Percentiles rank a stretch among this genome's conserved stretches.
Evolutionary conservation across 495 filamentous ascomycete genomes (phyloP).

Genomic region (Tuber brumale): DNA sequence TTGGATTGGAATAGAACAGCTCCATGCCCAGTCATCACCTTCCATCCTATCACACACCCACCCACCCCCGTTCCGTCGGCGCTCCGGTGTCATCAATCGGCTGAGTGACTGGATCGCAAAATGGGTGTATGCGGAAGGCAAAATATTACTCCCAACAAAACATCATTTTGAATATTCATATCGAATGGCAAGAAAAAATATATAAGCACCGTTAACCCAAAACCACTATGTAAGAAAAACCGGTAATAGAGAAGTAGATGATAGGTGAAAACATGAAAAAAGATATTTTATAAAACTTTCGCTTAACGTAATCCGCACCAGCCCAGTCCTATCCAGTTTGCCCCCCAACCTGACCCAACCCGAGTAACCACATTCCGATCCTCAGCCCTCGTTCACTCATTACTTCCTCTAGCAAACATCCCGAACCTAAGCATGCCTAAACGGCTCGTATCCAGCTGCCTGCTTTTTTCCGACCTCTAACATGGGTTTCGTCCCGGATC

Average conservation of each 20-base stretch:
- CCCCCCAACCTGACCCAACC: neutral
- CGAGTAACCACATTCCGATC: constrained; percentile 1
- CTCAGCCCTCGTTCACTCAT: neutral
- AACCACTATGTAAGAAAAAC: neutral
- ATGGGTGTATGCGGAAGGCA: neutral
- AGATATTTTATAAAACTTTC: constrained; percentile 1
- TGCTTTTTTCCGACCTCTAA: constrained; percentile 22
- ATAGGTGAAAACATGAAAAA: constrained; percentile 8
- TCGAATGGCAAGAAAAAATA: neutral
- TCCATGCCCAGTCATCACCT: neutral
- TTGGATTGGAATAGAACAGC: neutral
- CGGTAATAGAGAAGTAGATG: constrained; percentile 7
- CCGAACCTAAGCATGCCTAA: constrained; percentile 22
- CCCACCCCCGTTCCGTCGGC: neutral
- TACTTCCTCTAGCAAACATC: neutral
- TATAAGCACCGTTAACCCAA: constrained; percentile 1
- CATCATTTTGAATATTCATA: neutral
- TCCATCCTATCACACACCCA: neutral
- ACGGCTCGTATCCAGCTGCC: constrained; percentile 31
- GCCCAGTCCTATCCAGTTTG: neutral
- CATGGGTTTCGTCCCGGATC: constrained; percentile 22
- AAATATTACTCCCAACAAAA: neutral
- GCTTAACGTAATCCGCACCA: neutral
- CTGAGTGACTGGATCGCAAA: neutral
- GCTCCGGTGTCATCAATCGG: neutral